These are phyloP conservation scores for Neofusicoccum parvum DNA, from an alignment of 2,329 filamentous ascomycete genomes.

Conservation along the genomic window DNA sequence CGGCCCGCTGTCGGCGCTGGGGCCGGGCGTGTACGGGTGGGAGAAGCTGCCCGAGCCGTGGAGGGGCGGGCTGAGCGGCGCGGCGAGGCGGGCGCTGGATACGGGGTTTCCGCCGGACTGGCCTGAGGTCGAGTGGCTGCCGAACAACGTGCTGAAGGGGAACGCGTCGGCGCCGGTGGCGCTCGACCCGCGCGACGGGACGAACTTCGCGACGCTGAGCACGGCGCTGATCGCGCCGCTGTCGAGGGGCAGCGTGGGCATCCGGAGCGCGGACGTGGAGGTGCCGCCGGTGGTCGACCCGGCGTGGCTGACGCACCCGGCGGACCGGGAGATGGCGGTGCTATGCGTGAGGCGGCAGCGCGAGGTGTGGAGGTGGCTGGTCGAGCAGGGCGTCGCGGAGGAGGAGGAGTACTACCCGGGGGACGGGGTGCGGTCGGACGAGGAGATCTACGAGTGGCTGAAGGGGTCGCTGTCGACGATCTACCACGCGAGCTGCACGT, in stretches of 20 bases:
- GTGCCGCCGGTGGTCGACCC: conserved; percentile 38
- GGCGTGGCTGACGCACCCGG: conserved; percentile 36
- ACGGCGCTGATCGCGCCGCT: conserved; percentile 34
- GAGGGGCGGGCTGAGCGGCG: conserved; percentile 16
- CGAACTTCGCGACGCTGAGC: conserved; percentile 37
- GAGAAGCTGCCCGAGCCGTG: conserved; percentile 27
- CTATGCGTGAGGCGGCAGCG: conserved; percentile 35
- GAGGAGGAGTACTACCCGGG: conserved; percentile 33
- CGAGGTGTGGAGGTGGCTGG: conserved; percentile 28
- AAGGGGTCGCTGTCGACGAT: conserved; percentile 30
- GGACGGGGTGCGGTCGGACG: conserved; percentile 27
- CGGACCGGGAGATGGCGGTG: conserved; percentile 38
- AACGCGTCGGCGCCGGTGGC: conserved; percentile 25
- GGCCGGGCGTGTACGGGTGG: conserved; percentile 30
- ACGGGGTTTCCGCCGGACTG: conserved; percentile 27
- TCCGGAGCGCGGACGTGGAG: conserved; percentile 30
- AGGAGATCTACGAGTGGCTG: conserved; percentile 29
- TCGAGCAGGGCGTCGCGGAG: conserved; percentile 28
- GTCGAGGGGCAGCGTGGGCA: conserved; percentile 39
- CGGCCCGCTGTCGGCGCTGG: conserved; percentile 28
- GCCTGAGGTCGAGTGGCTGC: conserved; percentile 35
- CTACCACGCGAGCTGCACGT: conserved; percentile 41
- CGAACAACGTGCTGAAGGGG: conserved; percentile 26
- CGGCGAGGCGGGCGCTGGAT: conserved; percentile 21
- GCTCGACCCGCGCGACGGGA: conserved; percentile 29